Percentiles rank a stretch among this genome's conserved stretches.
Evolutionary conservation across 176 grass and related monocot genomes (phyloP).

Genomic region (barley (Hordeum vulgare)): MorexV3_pseudomolecules_assembly NC_058518.1:375969901-375970400

Average conservation of each 20-base stretch:
- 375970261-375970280: too few species aligned
- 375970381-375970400: background rate
- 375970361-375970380: slow-evolving; percentile 53
- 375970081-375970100: too few species aligned
- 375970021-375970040: too few species aligned
- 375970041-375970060: too few species aligned
- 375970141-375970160: slow-evolving; percentile 73
- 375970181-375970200: background rate
- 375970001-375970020: too few species aligned
- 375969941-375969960: background rate
- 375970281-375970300: too few species aligned
- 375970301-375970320: too few species aligned
- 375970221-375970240: background rate
- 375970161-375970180: slow-evolving; percentile 50
- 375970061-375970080: too few species aligned
- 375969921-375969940: background rate
- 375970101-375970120: slow-evolving; percentile 86
- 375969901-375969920: background rate
- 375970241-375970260: background rate
- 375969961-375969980: too few species aligned
- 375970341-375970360: slow-evolving; percentile 74
- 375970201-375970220: slow-evolving; percentile 7
- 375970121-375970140: slow-evolving; percentile 76
- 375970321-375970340: too few species aligned
- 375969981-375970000: too few species aligned